Evolutionary conservation across 1,139 yeast species (phyloP).

Genomic region (Saccharomyces hybrid): DNA sequence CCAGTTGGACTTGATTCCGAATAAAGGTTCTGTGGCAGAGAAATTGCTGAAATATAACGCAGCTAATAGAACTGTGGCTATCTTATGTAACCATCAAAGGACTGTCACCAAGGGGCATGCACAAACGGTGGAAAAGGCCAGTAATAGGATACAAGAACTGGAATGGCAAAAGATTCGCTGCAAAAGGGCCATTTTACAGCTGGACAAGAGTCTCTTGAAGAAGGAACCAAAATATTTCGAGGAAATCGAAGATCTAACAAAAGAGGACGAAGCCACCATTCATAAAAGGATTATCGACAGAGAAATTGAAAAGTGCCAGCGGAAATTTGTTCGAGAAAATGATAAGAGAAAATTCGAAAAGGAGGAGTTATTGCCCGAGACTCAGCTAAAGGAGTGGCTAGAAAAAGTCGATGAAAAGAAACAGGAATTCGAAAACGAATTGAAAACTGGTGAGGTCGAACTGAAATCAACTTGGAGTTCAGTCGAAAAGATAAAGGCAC

Average conservation of each 20-base stretch:
- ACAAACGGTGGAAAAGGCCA: slow-evolving; percentile 67
- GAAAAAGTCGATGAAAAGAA: slow-evolving; percentile 48
- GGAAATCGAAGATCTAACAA: slow-evolving; percentile 61
- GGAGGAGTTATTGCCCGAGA: slow-evolving; percentile 45
- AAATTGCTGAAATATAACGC: slow-evolving; percentile 85
- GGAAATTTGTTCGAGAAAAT: slow-evolving; percentile 66
- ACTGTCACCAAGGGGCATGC: slow-evolving; percentile 82
- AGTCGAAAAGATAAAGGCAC: slow-evolving; percentile 66
- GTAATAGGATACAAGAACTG: slow-evolving; percentile 68
- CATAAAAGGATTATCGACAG: slow-evolving; percentile 48
- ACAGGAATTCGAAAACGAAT: slow-evolving; percentile 50
- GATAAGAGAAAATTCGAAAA: slow-evolving; percentile 59
- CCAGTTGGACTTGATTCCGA: slow-evolving; percentile 71
- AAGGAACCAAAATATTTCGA: slow-evolving; percentile 54
- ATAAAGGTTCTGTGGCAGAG: slow-evolving; percentile 81
- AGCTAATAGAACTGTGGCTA: slow-evolving; percentile 91
- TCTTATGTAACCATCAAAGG: slow-evolving; percentile 94
- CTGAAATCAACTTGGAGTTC: slow-evolving; percentile 43
- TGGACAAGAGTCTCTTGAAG: slow-evolving; percentile 49
- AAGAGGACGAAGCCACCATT: slow-evolving; percentile 54
- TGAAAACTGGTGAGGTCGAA: slow-evolving; percentile 53
- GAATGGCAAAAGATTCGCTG: slow-evolving; percentile 74
- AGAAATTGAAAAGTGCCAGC: slow-evolving; percentile 54
- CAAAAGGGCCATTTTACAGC: slow-evolving; percentile 58
- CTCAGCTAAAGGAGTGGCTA: slow-evolving; percentile 52